Conservation (phyloP, 1,284 basidiomycete species). For the Heterobasidion irregulare region DNA sequence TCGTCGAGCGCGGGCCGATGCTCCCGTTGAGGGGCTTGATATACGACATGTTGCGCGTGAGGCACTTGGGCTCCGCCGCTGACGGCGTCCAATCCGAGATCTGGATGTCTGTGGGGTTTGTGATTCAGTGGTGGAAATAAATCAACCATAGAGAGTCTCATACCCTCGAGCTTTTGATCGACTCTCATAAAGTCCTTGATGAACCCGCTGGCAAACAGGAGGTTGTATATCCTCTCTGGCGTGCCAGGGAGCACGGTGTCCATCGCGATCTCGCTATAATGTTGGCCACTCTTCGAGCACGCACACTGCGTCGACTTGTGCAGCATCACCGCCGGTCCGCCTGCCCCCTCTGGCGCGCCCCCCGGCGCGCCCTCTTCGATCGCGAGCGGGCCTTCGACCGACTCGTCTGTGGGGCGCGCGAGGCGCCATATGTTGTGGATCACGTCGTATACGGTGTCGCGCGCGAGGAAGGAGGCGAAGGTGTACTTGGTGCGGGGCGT, state of each 20-base stretch:
- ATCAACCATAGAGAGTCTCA: constrained; percentile 18
- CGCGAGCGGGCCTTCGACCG: not conserved
- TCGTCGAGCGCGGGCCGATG: constrained; percentile 91
- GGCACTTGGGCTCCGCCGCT: constrained; percentile 54
- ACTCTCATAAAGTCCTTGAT: constrained; percentile 89
- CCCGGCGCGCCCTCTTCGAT: constrained; percentile 8
- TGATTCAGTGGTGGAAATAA: not conserved
- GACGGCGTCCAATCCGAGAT: constrained; percentile 85
- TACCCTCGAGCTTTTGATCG: constrained; percentile 86
- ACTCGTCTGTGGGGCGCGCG: constrained; percentile 66
- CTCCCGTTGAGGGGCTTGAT: constrained; percentile 88
- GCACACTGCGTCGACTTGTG: constrained; percentile 63
- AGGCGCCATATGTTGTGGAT: constrained; percentile 95
- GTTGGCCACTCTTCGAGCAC: constrained; percentile 67
- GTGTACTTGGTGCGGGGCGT: constrained; percentile 83
- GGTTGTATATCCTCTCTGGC: constrained; percentile 91
- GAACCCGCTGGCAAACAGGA: constrained; percentile 95
- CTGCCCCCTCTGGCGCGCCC: constrained; percentile 8
- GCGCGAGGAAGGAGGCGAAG: constrained; percentile 93
- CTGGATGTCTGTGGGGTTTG: constrained; percentile 63
- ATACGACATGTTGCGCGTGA: constrained; percentile 87
- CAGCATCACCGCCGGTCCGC: constrained; percentile 9
- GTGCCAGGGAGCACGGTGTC: constrained; percentile 80
- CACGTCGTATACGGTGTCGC: constrained; percentile 95
- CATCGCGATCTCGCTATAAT: constrained; percentile 70